phyloP scores from a whole-genome alignment of 352 stramenopile species.

The Pilasporangium apinafurcum region DNA sequence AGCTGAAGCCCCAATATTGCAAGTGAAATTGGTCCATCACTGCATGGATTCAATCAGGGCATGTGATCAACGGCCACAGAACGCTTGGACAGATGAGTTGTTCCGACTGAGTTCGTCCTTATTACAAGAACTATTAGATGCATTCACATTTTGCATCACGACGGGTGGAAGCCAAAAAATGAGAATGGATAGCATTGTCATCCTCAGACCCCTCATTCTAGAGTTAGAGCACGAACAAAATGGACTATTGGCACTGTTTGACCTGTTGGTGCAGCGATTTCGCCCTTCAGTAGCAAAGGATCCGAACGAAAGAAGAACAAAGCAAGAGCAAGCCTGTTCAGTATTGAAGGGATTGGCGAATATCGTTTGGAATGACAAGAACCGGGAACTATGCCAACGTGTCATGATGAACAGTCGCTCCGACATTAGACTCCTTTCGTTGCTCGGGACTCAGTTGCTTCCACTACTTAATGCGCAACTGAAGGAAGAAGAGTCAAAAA shows the following conservation, averaged over 20 bases:
- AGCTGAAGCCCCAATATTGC: conserved; percentile 7
- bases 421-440: conserved; percentile 23
- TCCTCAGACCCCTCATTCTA: conserved; percentile 31
- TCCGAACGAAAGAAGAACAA: conserved; percentile 10
- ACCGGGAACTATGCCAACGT: conserved; percentile 39
- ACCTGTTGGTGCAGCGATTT: conserved; percentile 48
- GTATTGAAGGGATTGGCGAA: conserved; percentile 37
- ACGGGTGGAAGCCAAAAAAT: conserved; percentile 19
- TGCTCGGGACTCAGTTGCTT: conserved; percentile 44
- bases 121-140: conserved; percentile 48
- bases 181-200: conserved; percentile 24
- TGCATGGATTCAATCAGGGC: conserved; percentile 40
- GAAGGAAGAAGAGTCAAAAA: conserved; percentile 21
- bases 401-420: conserved; percentile 26
- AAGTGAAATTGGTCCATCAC: conserved; percentile 53
- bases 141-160: conserved; percentile 20
- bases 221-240: conserved; percentile 47
- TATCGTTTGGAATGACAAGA: conserved; percentile 48
- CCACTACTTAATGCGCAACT: conserved; percentile 32
- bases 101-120: conserved; percentile 67
- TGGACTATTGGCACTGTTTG: conserved; percentile 39
- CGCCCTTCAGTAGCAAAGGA: conserved; percentile 9
- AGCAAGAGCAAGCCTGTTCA: conserved; percentile 32
- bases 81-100: conserved; percentile 11
- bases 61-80: conserved; percentile 21